Base-by-base conservation (phyloP, 768 basidiomycete species). In the Agaricus sinodeliciosus region DNA sequence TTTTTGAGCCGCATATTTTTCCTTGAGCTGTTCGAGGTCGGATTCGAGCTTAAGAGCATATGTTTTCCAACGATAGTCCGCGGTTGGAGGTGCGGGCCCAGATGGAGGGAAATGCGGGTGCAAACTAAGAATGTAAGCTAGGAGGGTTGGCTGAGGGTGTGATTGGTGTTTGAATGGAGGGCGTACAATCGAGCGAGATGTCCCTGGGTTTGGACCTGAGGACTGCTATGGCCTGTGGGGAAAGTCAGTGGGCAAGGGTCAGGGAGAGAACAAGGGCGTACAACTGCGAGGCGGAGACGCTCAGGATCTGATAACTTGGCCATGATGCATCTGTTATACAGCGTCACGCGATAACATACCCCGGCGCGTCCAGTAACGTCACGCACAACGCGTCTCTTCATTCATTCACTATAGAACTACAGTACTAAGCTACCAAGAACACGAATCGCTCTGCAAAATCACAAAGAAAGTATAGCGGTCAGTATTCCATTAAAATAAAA, bases 121-220 rank as follows among this genome's bases (percentile, higher is more conserved):
- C 31, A 81, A 62, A 56, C 76, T 70, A 11, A 74, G 65, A 19
- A 75, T 66, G 61, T 75, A 78, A 43, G 73, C 79, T 80, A 46
- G 41, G 50, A 27, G 18, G 52, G 40, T n/a, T 16, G n/a, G 4
- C 43, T 22, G 41, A 31, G 4, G 45, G 12, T 42, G 19, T 49
- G 35, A 2, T 42, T 16, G 16, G 49, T 9, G 9, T 18, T 47
- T 27, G 16, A 36, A 9, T 26, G 19, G 7, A 28, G 42, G 16
- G 57, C 71, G 40, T 57, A 78, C 80, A 68, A 46, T 66, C 55
- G 55, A 67, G 66, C 9, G 76, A 74, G 56, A 73, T 68, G 19
- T 66, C 57, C 15, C 61, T 49, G 25, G 77, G 77, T 53, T 76
- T 79, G 62, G 67, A 69, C 63, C 69, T 72, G 27, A 80, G 63